Base-by-base conservation (phyloP, 2,329 filamentous ascomycete genomes). In the Colletotrichum sp. region DNA sequence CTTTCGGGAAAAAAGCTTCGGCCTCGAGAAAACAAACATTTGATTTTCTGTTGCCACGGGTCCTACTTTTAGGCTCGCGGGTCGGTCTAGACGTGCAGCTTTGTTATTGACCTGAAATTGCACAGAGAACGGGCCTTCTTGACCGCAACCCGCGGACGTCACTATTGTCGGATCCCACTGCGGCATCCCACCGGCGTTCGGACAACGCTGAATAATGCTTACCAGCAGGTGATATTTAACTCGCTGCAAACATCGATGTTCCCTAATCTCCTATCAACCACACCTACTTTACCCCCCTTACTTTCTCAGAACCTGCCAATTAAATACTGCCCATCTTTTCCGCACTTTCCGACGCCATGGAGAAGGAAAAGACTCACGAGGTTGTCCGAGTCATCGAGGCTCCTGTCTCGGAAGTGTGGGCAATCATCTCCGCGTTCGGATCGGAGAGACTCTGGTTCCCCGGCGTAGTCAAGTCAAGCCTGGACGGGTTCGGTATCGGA, bases 371-470 rank as follows among this genome's bases (percentile, higher is more conserved):
- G 39, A 70, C 71, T 9, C 21, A 39, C 26, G 71, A 73, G 15
- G 55, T 73, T 32, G 39, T 64, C 26, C 68, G n/a, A 5, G 57
- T 69, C 8, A 44, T 72, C 10, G 55, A 75, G 15, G 68, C 62
- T 9, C 63, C 63, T 12, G 32, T 68, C 26, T 34, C 66, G 15
- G 62, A 72, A 12, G 24, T 72, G 9, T 75, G 68, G 72, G 72
- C 72, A 21, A 68, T 59, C 21, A 63, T 75, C 15, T 39, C 72
- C 5, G 68, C 59, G 4, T 75, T 68, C 18, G 63, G 63, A 21
- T 68, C 59, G 36, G 63, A 72, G 28, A 52, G 52, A 9, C 68
- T 75, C 36, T 68, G 73, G 68, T 72, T 75, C 21, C 72, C 73
- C 21, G 30, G 44, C 24, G 73, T 72, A 3, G 21, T 34, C 39